phyloP scores from a whole-genome alignment of 805 yeast genomes.

The Candida tibetensis region DNA sequence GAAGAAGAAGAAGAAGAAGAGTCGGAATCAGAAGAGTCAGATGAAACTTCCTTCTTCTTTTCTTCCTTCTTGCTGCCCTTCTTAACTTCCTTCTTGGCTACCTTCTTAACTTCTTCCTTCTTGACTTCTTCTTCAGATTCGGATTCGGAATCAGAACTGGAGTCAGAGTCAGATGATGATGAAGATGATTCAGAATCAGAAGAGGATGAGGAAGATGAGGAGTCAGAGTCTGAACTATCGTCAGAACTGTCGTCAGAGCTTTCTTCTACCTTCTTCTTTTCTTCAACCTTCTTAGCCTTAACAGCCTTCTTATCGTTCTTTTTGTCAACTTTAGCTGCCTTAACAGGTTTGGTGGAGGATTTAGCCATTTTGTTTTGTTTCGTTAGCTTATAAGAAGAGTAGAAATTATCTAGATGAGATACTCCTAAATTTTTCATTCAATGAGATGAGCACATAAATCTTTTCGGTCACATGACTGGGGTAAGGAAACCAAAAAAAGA shows the following conservation, averaged over 20 bases:
- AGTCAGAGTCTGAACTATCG: conserved; percentile 7
- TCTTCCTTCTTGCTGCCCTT: conserved; percentile 13
- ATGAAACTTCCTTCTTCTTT: conserved; percentile 11
- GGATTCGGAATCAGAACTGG: conserved; percentile 26
- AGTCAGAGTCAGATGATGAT: conserved; percentile 28
- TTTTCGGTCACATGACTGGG: neutral
- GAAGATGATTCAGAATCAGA: conserved; percentile 16
- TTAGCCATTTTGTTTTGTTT: conserved; percentile 35
- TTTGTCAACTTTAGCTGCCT: conserved; percentile 21
- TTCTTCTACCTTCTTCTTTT: conserved; percentile 21
- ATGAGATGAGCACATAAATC: conserved; percentile 2
- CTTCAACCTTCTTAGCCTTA: conserved; percentile 20
- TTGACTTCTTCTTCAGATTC: conserved; percentile 27
- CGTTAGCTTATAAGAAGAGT: neutral
- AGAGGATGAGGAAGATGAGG: conserved; percentile 17
- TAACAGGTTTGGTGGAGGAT: conserved; percentile 25
- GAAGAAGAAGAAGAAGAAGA: conserved; percentile 26
- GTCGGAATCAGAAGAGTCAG: conserved; percentile 16
- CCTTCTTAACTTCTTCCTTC: conserved; percentile 7
- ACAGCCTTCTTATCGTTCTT: conserved; percentile 23
- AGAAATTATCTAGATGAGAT: neutral
- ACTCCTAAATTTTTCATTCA: conserved; percentile 3
- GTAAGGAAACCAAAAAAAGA: neutral
- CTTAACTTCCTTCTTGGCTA: conserved; percentile 9
- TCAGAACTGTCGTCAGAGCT: conserved; percentile 1